Base-by-base conservation (phyloP, 1,284 basidiomycete species). In the Apiotrichum veenhuisii region DNA sequence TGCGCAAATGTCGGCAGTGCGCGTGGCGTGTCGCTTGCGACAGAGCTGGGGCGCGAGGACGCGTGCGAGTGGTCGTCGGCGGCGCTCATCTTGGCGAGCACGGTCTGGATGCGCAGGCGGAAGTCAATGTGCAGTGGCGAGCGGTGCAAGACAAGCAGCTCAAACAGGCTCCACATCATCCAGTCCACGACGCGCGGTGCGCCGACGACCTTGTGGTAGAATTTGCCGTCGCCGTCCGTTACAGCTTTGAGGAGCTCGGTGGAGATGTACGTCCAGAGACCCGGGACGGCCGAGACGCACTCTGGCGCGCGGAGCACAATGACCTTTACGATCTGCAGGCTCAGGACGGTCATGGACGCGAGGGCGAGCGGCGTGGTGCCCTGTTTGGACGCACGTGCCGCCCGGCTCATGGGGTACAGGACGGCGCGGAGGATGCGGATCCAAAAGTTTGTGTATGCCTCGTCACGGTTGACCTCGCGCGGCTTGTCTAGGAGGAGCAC, bases 111-210 rank as follows among this genome's bases (percentile, higher is more conserved):
- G 55, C 85, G 82, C 2, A 83, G 74, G 18, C 85, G 83, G 69
- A 89, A 78, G 58, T 87, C 85, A 15, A 88, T 74, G 52, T 82
- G 76, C 18, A 91, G 78, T 0, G 88, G 87, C 34, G 77, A 84
- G 22, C 83, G 81, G 63, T 83, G 82, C 0, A 85, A 79, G 57
- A 83, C 85, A 8, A 87, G 69, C 52, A 88, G 80, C 66, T 89
- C 86, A 41, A 88, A 77, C 27, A 85, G 69, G 0, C 86, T 88
- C 87, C 87, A 90, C 27, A 86, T 78, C 36, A 85, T 78, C 69
- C 88, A 89, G 70, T 91, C 88, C 5, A 88, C 61, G 2, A 70
- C 48, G 7, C 72, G 55, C 10, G 68, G 68, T 2, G 49, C 5
- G 12, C 50, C 27, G 2, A 46, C 15, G 0, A 34, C 20, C 10